phyloP scores from a whole-genome alignment of 257 asterid species.

The Datura wrightii region DNA sequence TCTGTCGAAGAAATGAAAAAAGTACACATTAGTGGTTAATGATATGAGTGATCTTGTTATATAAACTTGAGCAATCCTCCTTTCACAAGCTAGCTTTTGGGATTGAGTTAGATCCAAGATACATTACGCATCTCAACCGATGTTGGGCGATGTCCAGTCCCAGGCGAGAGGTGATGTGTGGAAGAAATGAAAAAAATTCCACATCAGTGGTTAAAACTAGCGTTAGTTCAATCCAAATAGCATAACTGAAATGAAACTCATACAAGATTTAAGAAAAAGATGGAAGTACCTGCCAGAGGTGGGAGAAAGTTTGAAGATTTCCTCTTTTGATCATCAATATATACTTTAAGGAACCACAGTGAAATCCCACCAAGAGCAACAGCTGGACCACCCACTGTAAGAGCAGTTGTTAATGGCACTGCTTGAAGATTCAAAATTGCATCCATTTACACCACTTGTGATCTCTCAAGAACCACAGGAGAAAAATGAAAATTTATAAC shows the following conservation, averaged over 20 bases:
- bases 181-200: no score
- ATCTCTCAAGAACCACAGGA: neutral
- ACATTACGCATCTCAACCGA: no score
- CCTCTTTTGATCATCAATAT: constrained; percentile 48
- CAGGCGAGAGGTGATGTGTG: no score
- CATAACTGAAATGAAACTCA: neutral
- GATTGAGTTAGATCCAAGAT: no score
- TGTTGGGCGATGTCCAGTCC: no score
- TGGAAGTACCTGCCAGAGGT: constrained; percentile 57
- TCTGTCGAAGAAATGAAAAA: no score
- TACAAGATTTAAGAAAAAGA: neutral
- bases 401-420: constrained; percentile 53
- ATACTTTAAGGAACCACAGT: constrained; percentile 50
- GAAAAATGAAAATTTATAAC: neutral
- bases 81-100: no score
- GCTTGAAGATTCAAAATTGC: constrained; percentile 51
- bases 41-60: no score
- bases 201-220: no score
- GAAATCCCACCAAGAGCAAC: constrained; percentile 69
- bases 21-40: no score
- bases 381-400: constrained; percentile 58
- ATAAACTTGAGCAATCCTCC: no score
- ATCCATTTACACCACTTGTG: constrained; percentile 46
- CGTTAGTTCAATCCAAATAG: neutral
- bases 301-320: constrained; percentile 56